phyloP scores from a whole-genome alignment of 2,329 filamentous ascomycete genomes.

The Diaporthe citri region DNA sequence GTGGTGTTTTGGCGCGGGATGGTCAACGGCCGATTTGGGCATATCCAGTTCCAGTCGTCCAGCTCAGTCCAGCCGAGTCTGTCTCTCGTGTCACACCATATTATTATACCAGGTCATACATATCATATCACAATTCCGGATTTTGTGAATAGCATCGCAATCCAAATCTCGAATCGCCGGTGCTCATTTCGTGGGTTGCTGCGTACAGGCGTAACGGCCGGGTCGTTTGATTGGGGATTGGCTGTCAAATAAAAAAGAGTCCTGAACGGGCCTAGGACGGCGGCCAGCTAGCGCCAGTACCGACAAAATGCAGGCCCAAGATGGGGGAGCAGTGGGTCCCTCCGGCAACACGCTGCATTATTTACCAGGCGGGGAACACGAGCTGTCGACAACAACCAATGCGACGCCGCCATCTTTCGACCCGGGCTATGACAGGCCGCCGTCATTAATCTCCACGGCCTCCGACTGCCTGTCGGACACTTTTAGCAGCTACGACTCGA shows the following conservation, averaged over 20 bases:
- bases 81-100: neutral
- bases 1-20: neutral
- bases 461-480: slow-evolving; percentile 46
- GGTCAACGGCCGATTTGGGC: neutral
- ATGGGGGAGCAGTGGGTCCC: slow-evolving; percentile 27
- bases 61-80: neutral
- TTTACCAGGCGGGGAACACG: slow-evolving; percentile 33
- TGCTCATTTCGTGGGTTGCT: slow-evolving; percentile 23
- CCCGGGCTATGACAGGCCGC: slow-evolving; percentile 15
- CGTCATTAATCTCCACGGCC: slow-evolving; percentile 41
- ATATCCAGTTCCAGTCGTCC: neutral
- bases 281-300: slow-evolving; percentile 20
- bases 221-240: slow-evolving; percentile 22
- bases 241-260: slow-evolving; percentile 14
- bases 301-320: slow-evolving; percentile 27
- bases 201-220: neutral
- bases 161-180: slow-evolving; percentile 12
- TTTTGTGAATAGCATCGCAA: slow-evolving; percentile 15
- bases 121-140: slow-evolving; percentile 2
- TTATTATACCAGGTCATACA: neutral
- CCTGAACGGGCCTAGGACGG: slow-evolving; percentile 25
- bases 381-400: slow-evolving; percentile 33
- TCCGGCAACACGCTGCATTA: slow-evolving; percentile 27
- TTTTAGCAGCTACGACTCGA: slow-evolving; percentile 46
- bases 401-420: slow-evolving; percentile 20